Evolutionary conservation across 495 filamentous ascomycete species (phyloP).

Genomic region (Lophiotrema nucula): DNA sequence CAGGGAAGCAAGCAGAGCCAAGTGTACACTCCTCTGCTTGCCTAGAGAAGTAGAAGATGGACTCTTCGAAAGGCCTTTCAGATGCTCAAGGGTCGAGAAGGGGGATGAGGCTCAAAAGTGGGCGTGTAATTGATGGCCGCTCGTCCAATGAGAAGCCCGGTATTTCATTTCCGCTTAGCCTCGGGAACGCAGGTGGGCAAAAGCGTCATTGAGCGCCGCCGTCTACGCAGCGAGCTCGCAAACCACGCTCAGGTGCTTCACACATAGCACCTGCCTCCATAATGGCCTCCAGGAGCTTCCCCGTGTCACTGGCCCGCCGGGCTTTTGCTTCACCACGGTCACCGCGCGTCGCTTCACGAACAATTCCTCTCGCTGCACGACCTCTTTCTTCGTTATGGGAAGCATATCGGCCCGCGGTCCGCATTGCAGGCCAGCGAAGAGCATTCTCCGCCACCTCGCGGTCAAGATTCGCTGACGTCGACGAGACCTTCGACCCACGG

Average conservation of each 20-base stretch:
- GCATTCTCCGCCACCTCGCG: constrained; percentile 25
- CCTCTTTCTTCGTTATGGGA: not conserved
- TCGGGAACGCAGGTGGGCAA: constrained; percentile 4
- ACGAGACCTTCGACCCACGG: constrained; percentile 69
- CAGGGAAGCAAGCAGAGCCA: no score
- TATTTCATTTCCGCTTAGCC: constrained; percentile 27
- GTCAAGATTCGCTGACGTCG: constrained; percentile 50
- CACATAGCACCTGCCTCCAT: constrained; percentile 1
- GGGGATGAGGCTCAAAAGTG: no score
- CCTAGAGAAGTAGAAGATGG: no score
- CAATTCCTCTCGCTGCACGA: not conserved
- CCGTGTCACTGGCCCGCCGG: constrained; percentile 14
- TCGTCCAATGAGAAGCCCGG: no score
- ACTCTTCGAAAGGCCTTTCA: no score
- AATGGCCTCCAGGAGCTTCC: constrained; percentile 29
- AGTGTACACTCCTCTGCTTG: no score
- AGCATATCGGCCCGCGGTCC: constrained; percentile 23
- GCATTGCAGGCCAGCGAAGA: constrained; percentile 32
- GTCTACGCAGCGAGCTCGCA: no score
- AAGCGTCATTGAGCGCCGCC: constrained; percentile 29
- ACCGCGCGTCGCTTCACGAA: not conserved
- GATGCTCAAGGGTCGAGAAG: no score
- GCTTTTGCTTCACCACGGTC: constrained; percentile 4
- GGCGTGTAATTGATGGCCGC: no score
- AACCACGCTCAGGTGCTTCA: no score